phyloP scores from a whole-genome alignment of 2,329 filamentous ascomycete genomes.

The Penicillium glabrum region DNA sequence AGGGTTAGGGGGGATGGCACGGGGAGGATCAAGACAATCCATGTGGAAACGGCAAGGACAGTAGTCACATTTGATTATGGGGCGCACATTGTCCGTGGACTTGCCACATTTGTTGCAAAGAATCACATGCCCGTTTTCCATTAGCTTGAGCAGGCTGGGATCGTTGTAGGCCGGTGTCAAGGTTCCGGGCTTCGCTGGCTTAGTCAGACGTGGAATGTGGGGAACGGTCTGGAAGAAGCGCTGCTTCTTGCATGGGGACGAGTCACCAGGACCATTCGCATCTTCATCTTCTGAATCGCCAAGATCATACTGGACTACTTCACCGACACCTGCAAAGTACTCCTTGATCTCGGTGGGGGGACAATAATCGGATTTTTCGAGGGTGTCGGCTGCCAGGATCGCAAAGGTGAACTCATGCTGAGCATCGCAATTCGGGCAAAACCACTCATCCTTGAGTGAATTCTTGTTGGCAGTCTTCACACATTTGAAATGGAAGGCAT shows the following conservation, averaged over 20 bases:
- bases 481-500: constrained; percentile 88
- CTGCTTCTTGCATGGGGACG: constrained; percentile 14
- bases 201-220: constrained; percentile 27
- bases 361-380: constrained; percentile 65
- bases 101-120: constrained; percentile 75
- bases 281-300: background rate
- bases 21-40: constrained; percentile 83
- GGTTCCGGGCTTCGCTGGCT: constrained; percentile 13
- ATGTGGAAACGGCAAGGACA: constrained; percentile 86
- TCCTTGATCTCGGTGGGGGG: constrained; percentile 67
- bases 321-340: constrained; percentile 76
- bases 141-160: constrained; percentile 55
- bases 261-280: background rate
- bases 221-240: constrained; percentile 19
- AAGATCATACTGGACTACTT: constrained; percentile 73
- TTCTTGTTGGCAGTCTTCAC: constrained; percentile 72
- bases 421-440: background rate
- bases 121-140: constrained; percentile 68
- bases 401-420: background rate
- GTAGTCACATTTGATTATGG: constrained; percentile 82
- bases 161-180: constrained; percentile 27
- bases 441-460: constrained; percentile 34
- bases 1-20: constrained; percentile 73
- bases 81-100: constrained; percentile 62
- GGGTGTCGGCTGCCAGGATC: constrained; percentile 65